Evolutionary conservation across 495 filamentous ascomycete genomes (phyloP).

Genomic region (Trichoderma orchidacearum): DNA sequence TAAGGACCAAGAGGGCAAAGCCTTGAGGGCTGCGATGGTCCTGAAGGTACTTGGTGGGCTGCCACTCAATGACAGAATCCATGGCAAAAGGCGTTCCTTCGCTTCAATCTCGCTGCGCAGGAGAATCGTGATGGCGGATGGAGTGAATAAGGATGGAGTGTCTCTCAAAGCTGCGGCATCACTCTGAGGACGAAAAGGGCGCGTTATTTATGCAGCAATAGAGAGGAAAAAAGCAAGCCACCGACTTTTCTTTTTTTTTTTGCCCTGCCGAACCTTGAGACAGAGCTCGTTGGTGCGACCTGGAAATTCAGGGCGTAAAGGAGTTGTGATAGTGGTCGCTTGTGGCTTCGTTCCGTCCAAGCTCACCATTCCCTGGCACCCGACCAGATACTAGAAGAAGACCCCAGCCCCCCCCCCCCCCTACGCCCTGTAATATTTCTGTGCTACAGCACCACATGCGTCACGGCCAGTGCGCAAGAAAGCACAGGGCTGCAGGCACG

Average conservation of each 20-base stretch:
- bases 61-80: constrained; percentile 31
- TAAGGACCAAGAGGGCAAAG: constrained; percentile 54
- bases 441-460: too few species aligned
- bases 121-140: not conserved
- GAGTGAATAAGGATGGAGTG: not conserved
- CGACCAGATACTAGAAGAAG: too few species aligned
- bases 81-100: not conserved
- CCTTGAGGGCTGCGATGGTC: constrained; percentile 4
- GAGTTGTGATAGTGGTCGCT: not conserved
- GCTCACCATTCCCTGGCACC: not conserved
- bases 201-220: not conserved
- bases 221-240: not conserved
- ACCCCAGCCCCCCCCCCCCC: too few species aligned
- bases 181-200: not conserved
- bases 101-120: not conserved
- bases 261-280: not conserved
- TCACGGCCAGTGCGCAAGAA: not conserved
- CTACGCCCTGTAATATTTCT: too few species aligned
- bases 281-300: not conserved
- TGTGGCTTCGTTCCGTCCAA: not conserved
- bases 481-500: not conserved
- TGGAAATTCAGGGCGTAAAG: not conserved
- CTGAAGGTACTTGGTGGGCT: constrained; percentile 30
- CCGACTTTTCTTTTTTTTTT: not conserved
- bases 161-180: not conserved